phyloP scores from a whole-genome alignment of 2,329 filamentous ascomycete species.

The Calcarisporium arbuscula region DNA sequence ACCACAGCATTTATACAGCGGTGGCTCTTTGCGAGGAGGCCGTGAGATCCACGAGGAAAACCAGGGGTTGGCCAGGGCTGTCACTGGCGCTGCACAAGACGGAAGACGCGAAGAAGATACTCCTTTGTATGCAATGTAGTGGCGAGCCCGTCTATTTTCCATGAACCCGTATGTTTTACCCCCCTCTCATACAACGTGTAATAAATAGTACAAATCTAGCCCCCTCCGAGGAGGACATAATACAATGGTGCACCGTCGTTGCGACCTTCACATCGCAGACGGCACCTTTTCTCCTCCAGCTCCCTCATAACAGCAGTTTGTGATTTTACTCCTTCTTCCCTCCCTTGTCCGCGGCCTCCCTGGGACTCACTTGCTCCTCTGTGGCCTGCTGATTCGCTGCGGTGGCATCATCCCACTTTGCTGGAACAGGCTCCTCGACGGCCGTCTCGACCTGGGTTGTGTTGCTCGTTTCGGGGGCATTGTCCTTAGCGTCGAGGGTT shows the following conservation, averaged over 20 bases:
- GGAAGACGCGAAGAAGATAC: not conserved
- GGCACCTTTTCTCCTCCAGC: slow-evolving; percentile 8
- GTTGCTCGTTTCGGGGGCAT: slow-evolving; percentile 11
- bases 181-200: slow-evolving; percentile 6
- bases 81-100: too few relatives aligned
- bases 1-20: too few relatives aligned
- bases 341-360: too few relatives aligned
- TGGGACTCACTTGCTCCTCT: slow-evolving; percentile 9
- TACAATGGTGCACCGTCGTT: slow-evolving; percentile 3
- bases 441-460: slow-evolving; percentile 3
- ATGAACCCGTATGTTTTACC: slow-evolving; percentile 3
- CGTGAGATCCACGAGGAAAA: too few relatives aligned
- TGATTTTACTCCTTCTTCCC: slow-evolving; percentile 12
- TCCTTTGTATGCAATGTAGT: not conserved
- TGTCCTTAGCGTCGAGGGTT: slow-evolving; percentile 1
- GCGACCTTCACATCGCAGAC: slow-evolving; percentile 3
- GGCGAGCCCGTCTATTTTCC: slow-evolving; percentile 6
- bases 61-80: too few relatives aligned
- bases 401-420: slow-evolving; percentile 22
- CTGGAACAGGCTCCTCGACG: slow-evolving; percentile 8
- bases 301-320: slow-evolving; percentile 3
- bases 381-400: slow-evolving; percentile 19
- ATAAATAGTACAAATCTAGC: slow-evolving; percentile 4
- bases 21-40: too few relatives aligned
- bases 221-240: not conserved